phyloP scores from a whole-genome alignment of 31 red algal genomes.

The Porphyra umbilicalis region DNA sequence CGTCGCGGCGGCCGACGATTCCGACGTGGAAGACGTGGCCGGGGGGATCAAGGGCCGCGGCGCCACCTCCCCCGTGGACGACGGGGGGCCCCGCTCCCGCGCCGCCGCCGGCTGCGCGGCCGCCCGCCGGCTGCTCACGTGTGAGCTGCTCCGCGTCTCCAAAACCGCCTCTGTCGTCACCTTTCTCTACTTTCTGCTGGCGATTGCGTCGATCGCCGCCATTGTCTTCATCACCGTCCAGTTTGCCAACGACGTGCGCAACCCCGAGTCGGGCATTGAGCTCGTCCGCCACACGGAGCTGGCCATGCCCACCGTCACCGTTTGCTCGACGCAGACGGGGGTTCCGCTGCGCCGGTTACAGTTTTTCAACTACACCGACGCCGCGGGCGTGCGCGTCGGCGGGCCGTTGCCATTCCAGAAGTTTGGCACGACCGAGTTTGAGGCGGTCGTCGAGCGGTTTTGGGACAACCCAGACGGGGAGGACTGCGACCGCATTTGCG shows the following conservation, averaged over 20 bases:
- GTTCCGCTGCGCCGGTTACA: slow-evolving; percentile 30
- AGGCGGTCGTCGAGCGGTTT: slow-evolving; percentile 26
- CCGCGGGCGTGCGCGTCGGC: background rate
- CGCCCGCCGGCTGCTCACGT: background rate
- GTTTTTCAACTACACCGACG: slow-evolving; percentile 24
- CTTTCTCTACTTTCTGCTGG: slow-evolving; percentile 25
- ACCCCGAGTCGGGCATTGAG: slow-evolving; percentile 14
- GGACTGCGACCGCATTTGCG: slow-evolving; percentile 16
- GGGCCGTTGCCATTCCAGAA: background rate
- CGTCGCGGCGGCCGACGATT: background rate
- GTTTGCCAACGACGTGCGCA: slow-evolving; percentile 6
- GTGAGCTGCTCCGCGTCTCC: background rate
- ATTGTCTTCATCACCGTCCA: slow-evolving; percentile 18
- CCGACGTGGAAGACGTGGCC: background rate
- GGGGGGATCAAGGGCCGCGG: background rate
- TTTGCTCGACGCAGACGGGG: slow-evolving; percentile 21
- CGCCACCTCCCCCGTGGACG: background rate
- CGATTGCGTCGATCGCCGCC: slow-evolving; percentile 12
- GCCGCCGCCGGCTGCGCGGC: background rate
- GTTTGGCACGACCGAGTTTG: background rate
- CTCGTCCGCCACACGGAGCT: background rate
- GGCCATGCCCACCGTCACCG: slow-evolving; percentile 20
- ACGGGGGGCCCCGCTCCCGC: background rate
- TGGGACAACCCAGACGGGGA: slow-evolving; percentile 39
- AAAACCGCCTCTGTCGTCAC: background rate